Evolutionary conservation across 1,284 basidiomycete species (phyloP).

Genomic region (Irpex sp.): DNA sequence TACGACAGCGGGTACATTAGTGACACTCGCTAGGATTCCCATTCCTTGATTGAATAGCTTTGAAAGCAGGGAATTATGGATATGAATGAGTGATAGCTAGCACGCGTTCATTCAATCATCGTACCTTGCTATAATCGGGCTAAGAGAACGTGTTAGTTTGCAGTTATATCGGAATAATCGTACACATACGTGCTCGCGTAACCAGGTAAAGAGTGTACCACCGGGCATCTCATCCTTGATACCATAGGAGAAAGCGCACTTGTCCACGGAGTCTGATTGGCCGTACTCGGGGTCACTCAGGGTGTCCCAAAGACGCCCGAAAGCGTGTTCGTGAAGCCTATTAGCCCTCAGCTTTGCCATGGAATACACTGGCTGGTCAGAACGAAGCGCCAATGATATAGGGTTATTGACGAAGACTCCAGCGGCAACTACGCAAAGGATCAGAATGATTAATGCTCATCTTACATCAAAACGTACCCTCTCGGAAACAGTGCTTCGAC

Average conservation of each 20-base stretch:
- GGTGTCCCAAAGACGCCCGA: background rate
- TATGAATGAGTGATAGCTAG: background rate
- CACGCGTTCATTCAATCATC: background rate
- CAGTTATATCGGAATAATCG: background rate
- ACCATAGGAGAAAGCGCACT: background rate
- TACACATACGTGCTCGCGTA: background rate
- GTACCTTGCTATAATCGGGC: background rate
- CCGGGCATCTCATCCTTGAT: constrained; percentile 2
- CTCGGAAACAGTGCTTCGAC: constrained; percentile 34
- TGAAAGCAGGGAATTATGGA: background rate
- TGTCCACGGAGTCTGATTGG: background rate
- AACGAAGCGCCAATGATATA: background rate
- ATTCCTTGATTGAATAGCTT: background rate
- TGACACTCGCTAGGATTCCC: background rate
- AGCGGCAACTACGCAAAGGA: background rate
- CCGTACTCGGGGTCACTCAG: constrained; percentile 1
- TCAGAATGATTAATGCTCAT: background rate
- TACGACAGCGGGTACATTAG: background rate
- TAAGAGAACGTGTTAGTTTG: background rate
- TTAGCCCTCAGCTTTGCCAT: constrained; percentile 1
- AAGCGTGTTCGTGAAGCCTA: background rate
- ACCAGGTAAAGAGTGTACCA: background rate
- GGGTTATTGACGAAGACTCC: background rate
- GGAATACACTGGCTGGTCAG: background rate
- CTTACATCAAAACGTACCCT: constrained; percentile 24